phyloP scores from a whole-genome alignment of 1,139 yeast species.

The Pichia sp. region DNA sequence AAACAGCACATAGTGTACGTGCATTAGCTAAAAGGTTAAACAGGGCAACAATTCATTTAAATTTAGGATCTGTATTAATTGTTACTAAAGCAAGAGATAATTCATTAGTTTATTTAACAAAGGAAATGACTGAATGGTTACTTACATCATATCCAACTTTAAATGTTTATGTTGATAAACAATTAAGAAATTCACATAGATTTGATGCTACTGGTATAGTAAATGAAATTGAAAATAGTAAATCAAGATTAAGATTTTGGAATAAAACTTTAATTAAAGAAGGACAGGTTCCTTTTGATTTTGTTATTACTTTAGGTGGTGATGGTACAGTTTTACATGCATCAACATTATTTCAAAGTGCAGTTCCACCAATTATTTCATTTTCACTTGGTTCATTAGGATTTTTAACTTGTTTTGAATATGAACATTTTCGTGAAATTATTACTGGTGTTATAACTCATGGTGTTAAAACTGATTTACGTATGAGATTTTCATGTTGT shows the following conservation, averaged over 20 bases:
- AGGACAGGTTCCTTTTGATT: constrained; percentile 60
- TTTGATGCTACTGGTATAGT: constrained; percentile 45
- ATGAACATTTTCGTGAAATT: constrained; percentile 57
- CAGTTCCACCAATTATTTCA: constrained; percentile 84
- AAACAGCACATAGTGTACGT: constrained; percentile 83
- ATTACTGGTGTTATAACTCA: constrained; percentile 52
- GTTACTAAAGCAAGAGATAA: constrained; percentile 85
- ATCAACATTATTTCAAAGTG: constrained; percentile 68
- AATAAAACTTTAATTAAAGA: constrained; percentile 47
- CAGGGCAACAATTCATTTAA: constrained; percentile 66
- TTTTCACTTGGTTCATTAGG: constrained; percentile 80
- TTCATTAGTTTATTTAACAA: constrained; percentile 63
- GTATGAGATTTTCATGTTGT: constrained; percentile 78
- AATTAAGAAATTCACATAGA: constrained; percentile 53
- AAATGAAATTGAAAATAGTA: constrained; percentile 38
- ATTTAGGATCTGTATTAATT: constrained; percentile 64
- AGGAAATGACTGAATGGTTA: constrained; percentile 77
- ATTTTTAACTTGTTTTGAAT: constrained; percentile 70
- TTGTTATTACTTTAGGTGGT: constrained; percentile 79
- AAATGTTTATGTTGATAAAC: constrained; percentile 64
- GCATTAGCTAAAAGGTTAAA: constrained; percentile 70
- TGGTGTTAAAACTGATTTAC: constrained; percentile 70
- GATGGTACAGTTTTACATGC: constrained; percentile 86
- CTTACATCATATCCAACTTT: constrained; percentile 37
- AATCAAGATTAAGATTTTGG: constrained; percentile 57